Base-by-base conservation (phyloP, 2,329 filamentous ascomycete species). In the Fusarium concolor region DNA sequence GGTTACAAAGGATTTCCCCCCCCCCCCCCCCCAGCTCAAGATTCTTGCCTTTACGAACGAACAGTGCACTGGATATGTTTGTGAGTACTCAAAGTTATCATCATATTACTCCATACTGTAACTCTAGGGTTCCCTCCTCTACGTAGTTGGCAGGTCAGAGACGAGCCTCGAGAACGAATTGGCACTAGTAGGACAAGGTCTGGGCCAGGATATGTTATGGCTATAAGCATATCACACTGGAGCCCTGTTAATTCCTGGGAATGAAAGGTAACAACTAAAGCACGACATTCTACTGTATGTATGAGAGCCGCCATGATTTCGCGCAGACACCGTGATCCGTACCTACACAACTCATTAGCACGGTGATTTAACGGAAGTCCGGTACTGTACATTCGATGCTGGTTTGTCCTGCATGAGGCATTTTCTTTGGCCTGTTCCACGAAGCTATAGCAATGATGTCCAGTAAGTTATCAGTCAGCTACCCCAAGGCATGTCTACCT, bases 141-240 rank as follows among this genome's bases (percentile, higher is more conserved):
- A 29, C 26, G 11, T 44, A 31, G 29, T 31, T 31, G 26, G 26
- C 49, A 44, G 37, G 26, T 38, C 49, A 43, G 41, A 50, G 35
- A 39, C 31, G 26, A 35, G 49, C 26, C 35, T 52, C 60, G 28
- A 49, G 57, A 47, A 31, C 29, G 42, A 26, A 56, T 52, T 41
- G 53, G 31, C 33, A 44, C 53, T 65, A 65, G 47, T 51, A 47
- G 66, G 61, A 66, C 56, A 35, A 46, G 46, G 31, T 31, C 35
- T 57, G 38, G 10, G 22, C 46, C 28, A 45, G 44, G 38, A 52
- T 37, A 43, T 35, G 29, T 66, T 35, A 52, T 31, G 57, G 43
- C 56, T 70, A 70, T 11, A 69, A 64, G 62, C 43, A 70, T 70
- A 67, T 67, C 50, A 63, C 31, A 46, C 22, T 29, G 47, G 45